A percentile compares a stretch with the other conserved stretches of the same genome.
phyloP scores from a whole-genome alignment of 352 stramenopile species.

The Phytophthora syringae region DNA sequence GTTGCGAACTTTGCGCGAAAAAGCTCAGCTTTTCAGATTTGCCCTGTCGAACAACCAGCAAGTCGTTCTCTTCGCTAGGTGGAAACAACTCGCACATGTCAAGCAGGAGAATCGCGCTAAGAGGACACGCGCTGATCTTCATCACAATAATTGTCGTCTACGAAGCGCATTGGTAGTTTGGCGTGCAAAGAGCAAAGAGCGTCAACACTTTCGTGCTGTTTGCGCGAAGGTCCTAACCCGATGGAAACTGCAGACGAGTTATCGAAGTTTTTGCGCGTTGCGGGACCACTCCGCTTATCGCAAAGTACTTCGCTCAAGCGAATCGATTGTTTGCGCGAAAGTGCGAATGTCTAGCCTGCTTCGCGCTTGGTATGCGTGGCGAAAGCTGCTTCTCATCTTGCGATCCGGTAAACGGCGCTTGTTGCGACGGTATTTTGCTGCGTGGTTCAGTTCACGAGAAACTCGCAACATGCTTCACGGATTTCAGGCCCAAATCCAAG shows the following conservation, averaged over 20 bases:
- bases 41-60: conserved; percentile 21
- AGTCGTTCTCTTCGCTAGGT: conserved; percentile 28
- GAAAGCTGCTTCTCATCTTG: conserved; percentile 42
- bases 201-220: conserved; percentile 22
- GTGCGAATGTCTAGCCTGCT: conserved; percentile 11
- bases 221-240: conserved; percentile 33
- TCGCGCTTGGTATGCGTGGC: conserved; percentile 43
- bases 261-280: conserved; percentile 44
- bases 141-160: conserved; percentile 13
- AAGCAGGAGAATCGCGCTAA: not conserved
- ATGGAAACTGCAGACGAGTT: conserved; percentile 49
- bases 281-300: conserved; percentile 3
- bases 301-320: conserved; percentile 10
- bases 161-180: conserved; percentile 20
- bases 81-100: conserved; percentile 20
- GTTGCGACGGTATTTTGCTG: conserved; percentile 30
- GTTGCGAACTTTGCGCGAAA: conserved; percentile 6
- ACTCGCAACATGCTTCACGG: conserved; percentile 16
- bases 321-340: conserved; percentile 15
- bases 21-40: conserved; percentile 31
- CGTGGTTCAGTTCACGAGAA: conserved; percentile 25
- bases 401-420: conserved; percentile 22
- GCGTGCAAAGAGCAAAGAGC: conserved; percentile 12
- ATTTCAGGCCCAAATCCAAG: conserved; percentile 36
- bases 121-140: conserved; percentile 15